These are phyloP conservation scores for Polyplosphaeria fusca DNA, from an alignment of 495 filamentous ascomycete genomes.

Conservation along the genomic window DNA sequence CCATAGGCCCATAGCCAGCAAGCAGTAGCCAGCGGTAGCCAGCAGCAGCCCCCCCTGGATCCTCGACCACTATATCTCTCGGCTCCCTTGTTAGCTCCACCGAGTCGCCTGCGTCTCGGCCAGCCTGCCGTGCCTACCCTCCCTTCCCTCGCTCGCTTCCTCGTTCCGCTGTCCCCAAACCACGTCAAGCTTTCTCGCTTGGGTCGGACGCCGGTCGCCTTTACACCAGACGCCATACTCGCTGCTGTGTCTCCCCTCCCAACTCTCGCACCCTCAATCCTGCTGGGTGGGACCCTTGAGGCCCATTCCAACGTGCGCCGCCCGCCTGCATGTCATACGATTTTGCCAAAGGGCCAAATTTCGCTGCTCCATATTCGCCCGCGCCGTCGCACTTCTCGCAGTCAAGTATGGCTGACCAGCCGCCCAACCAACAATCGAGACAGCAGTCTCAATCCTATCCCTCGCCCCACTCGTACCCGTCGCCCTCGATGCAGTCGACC, in stretches of 20 bases:
- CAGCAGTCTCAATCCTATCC: slow-evolving; percentile 51
- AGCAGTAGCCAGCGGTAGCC: too few species aligned
- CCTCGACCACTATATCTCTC: neutral
- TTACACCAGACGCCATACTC: slow-evolving; percentile 10
- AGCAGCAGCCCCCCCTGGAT: neutral
- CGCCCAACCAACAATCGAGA: slow-evolving; percentile 16
- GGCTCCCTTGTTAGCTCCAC: neutral
- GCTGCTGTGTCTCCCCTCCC: neutral
- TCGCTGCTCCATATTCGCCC: slow-evolving; percentile 10
- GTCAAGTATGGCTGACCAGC: slow-evolving; percentile 22
- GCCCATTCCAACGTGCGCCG: slow-evolving; percentile 24
- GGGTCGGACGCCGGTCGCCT: slow-evolving; percentile 15
- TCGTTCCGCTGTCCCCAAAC: slow-evolving; percentile 7
- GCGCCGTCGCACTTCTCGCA: slow-evolving; percentile 11
- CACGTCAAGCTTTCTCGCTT: slow-evolving; percentile 30
- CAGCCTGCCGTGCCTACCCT: neutral
- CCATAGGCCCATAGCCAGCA: too few species aligned
- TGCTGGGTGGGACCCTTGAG: slow-evolving; percentile 19
- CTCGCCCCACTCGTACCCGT: slow-evolving; percentile 55
- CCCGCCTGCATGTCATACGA: slow-evolving; percentile 27
- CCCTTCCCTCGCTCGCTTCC: neutral
- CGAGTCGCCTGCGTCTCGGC: neutral
- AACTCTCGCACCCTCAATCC: neutral
- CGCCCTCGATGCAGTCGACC: slow-evolving; percentile 50
- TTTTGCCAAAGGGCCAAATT: slow-evolving; percentile 11